A percentile compares a stretch with the other conserved stretches of the same genome.
These are phyloP conservation scores for Trichoderma sp. DNA, from an alignment of 2,329 filamentous ascomycete species.

Conservation along the genomic window DNA sequence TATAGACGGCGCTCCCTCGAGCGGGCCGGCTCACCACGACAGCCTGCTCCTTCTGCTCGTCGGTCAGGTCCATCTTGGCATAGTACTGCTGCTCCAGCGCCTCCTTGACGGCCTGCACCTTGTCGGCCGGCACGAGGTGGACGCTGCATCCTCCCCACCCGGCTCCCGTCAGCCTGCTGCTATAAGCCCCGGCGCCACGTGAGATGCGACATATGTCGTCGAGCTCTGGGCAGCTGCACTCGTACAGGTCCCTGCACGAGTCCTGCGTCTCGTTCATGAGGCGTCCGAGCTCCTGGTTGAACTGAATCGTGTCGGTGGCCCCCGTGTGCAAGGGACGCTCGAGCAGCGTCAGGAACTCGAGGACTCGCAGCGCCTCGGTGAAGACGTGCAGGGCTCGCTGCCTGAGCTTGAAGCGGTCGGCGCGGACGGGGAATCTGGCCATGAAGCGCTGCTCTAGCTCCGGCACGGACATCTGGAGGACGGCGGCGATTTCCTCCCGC, in stretches of 20 bases:
- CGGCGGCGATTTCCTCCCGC: constrained; percentile 75
- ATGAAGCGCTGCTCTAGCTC: constrained; percentile 79
- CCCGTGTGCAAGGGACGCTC: constrained; percentile 47
- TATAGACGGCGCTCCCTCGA: constrained; percentile 64
- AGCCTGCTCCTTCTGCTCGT: constrained; percentile 74
- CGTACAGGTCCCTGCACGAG: constrained; percentile 83
- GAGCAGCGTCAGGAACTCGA: constrained; percentile 80
- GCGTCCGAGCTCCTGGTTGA: constrained; percentile 71
- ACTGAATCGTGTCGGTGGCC: constrained; percentile 55
- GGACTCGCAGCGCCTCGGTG: constrained; percentile 81
- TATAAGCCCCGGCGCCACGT: constrained; percentile 74
- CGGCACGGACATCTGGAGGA: constrained; percentile 67
- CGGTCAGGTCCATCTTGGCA: constrained; percentile 61
- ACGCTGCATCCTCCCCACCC: constrained; percentile 98
- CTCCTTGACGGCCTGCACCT: constrained; percentile 73
- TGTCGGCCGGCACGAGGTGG: constrained; percentile 83
- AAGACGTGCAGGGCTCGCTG: constrained; percentile 92
- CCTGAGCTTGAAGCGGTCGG: constrained; percentile 82
- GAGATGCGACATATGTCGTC: constrained; percentile 85
- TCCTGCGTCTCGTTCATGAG: constrained; percentile 89
- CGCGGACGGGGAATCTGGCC: constrained; percentile 84
- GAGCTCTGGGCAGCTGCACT: constrained; percentile 91
- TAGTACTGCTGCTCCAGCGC: constrained; percentile 86
- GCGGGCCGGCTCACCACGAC: constrained; percentile 90
- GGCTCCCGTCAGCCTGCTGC: constrained; percentile 84